Base-by-base conservation (phyloP, 495 filamentous ascomycete species). In the Penicillium mononematosum region DNA sequence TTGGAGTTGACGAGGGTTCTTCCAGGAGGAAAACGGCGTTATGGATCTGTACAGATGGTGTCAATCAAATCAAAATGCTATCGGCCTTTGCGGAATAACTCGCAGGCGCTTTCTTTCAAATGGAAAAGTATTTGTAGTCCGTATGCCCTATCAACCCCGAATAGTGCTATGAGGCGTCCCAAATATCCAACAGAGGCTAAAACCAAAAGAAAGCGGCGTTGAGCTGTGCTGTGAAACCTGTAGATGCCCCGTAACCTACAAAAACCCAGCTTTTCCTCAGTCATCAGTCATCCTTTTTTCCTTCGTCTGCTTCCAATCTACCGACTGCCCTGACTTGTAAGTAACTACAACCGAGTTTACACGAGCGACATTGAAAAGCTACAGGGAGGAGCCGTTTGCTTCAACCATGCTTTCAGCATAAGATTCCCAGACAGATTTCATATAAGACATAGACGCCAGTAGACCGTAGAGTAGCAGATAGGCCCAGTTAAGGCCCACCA, bases 1-100 rank as follows among this genome's bases (percentile, higher is more conserved):
- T 58, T 54, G 59, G 64, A 55, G 59, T 67, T 53, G 32, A 16
- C 24, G 39, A 56, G 27, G 53, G 3, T 41, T 50, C 2, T 41
- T 41, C 29, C 22, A 9, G 4, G 25, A 36, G 24, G 39, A 53
- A 53, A 53, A 43, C 19, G 58, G 53, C 31, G 42, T 48, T 60
- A 36, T 19, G 34, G 12, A 34, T 58, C 43, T 55, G 46, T 64
- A 57, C 25, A 58, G 44, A 52, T 46, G 36, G n/a, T 17, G 43
- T 29, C n/a, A 48, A 48, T 32, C 45, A 12, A 34, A 48, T 32
- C 10, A 4, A 10, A 34, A 14, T 22, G 31, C 17, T 20, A 31
- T 22, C 19, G 45, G 10, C 25, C 29, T 32, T 12, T 4, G 45
- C 45, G 36, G n/a, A 29, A 47, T 17, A 8, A 10, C 2, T 24